phyloP scores from a whole-genome alignment of 2,329 filamentous ascomycete species.

The Arthrobotrys megalospora region DNA sequence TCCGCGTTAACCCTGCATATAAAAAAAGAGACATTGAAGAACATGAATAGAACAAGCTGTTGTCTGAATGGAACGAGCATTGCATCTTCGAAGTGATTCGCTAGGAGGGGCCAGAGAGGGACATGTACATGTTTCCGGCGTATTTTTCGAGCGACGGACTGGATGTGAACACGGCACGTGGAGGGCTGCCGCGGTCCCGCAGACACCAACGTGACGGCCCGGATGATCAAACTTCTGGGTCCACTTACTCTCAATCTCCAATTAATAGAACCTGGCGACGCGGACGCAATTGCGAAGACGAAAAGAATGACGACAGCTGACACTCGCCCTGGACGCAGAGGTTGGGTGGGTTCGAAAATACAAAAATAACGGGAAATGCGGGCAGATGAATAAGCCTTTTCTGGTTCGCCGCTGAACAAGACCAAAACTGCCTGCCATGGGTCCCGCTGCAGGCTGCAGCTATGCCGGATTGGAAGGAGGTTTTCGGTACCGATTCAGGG shows the following conservation, averaged over 20 bases:
- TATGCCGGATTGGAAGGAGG: slow-evolving; percentile 54
- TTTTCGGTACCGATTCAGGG: slow-evolving; percentile 33
- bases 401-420: slow-evolving; percentile 30
- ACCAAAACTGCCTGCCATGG: slow-evolving; percentile 31
- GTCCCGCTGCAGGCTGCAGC: slow-evolving; percentile 11
- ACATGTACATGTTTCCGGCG: slow-evolving; percentile 3
- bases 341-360: slow-evolving; percentile 5
- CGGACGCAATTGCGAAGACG: slow-evolving; percentile 13
- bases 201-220: slow-evolving; percentile 38
- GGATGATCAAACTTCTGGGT: slow-evolving; percentile 16
- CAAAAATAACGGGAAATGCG: slow-evolving; percentile 27
- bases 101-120: too few species aligned
- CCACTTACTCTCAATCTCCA: slow-evolving; percentile 24
- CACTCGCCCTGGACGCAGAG: background rate
- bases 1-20: background rate
- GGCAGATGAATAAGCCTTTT: slow-evolving; percentile 40
- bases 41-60: background rate
- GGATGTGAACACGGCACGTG: slow-evolving; percentile 45
- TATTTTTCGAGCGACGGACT: slow-evolving; percentile 16
- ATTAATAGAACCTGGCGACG: background rate
- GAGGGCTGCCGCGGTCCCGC: slow-evolving; percentile 18
- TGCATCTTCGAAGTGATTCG: slow-evolving; percentile 2
- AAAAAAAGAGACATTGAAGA: background rate
- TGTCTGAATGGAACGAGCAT: slow-evolving; percentile 22
- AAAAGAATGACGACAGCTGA: slow-evolving; percentile 27